Conservation (phyloP, 139 green algal genomes). For the Chlamydomonas schloesseri region DNA sequence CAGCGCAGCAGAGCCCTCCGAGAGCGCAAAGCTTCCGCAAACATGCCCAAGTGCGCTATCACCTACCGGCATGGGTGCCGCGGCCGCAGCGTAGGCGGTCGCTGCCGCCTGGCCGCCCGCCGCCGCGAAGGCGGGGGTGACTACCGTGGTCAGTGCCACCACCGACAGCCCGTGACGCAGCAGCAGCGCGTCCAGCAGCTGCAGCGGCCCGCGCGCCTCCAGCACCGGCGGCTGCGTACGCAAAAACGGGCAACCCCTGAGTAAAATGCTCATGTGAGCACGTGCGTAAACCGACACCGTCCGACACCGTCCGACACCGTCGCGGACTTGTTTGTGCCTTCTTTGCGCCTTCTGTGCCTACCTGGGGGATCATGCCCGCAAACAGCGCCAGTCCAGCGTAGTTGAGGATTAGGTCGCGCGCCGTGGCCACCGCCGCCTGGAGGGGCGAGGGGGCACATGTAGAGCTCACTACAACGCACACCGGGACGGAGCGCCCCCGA, state of each 20-base stretch:
- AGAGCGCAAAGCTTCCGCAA: no score
- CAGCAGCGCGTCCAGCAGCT: slow-evolving; percentile 81
- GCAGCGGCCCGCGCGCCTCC: slow-evolving; percentile 62
- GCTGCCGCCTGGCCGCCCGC: neutral
- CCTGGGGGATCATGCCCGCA: slow-evolving; percentile 82
- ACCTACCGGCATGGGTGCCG: slow-evolving; percentile 68
- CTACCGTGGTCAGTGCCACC: neutral
- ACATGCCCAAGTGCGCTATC: no score
- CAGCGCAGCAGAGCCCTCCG: no score
- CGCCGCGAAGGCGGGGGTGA: neutral
- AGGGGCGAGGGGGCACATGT: no score
- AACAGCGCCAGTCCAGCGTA: slow-evolving; percentile 86
- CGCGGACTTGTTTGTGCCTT: no score
- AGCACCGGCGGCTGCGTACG: slow-evolving; percentile 69
- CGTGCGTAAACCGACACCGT: no score
- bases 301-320: no score
- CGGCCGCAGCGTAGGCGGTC: neutral
- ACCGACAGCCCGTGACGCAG: slow-evolving; percentile 10
- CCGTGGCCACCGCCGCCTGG: slow-evolving; percentile 52
- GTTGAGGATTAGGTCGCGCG: slow-evolving; percentile 84
- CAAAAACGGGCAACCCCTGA: no score
- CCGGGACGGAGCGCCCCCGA: no score
- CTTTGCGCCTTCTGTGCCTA: no score
- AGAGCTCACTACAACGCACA: no score
- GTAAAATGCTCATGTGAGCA: no score